These are phyloP conservation scores for Eucalyptus pauciflora DNA, from an alignment of 345 rosid species.

Conservation along the genomic window DNA sequence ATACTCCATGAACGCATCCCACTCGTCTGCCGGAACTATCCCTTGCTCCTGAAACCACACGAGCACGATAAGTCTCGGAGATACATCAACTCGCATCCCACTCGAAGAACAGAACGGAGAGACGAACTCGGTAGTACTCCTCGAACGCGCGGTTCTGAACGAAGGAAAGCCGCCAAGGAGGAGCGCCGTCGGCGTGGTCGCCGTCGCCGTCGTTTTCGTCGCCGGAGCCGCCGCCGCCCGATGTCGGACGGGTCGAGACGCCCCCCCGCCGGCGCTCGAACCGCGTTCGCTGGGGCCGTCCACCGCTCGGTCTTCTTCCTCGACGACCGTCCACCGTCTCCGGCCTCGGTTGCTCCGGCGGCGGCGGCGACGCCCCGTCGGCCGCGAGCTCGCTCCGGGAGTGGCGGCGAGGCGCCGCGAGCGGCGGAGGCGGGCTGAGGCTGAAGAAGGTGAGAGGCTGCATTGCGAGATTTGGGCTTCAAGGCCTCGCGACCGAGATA, in stretches of 20 bases:
- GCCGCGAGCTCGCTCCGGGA: neutral
- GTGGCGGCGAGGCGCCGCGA: neutral
- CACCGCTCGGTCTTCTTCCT: conserved; percentile 32
- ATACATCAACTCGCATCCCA: neutral
- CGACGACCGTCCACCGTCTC: conserved; percentile 31
- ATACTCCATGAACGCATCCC: conserved; percentile 61
- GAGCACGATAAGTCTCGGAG: neutral
- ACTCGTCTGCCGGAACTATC: conserved; percentile 62
- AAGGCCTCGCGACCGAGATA: neutral
- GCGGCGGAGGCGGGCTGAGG: neutral
- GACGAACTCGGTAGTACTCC: conserved; percentile 66
- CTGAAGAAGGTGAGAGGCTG: neutral
- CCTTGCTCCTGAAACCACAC: conserved; percentile 55
- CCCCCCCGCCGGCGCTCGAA: conserved; percentile 54
- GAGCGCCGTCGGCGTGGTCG: neutral
- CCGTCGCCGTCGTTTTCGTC: neutral
- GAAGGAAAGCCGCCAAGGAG: conserved; percentile 47
- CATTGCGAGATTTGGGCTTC: neutral
- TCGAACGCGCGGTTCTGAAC: conserved; percentile 66
- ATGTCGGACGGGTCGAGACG: conserved; percentile 41
- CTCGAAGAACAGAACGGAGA: neutral
- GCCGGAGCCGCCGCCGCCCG: conserved; percentile 7
- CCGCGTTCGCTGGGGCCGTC: conserved; percentile 48
- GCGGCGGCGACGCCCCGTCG: neutral
- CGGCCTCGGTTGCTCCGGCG: neutral